Evolutionary conservation across 176 grass and related monocot species (phyloP), one percentile per base, ranked within the genome.

Genomic region (Rhynchospora tenuis): DNA sequence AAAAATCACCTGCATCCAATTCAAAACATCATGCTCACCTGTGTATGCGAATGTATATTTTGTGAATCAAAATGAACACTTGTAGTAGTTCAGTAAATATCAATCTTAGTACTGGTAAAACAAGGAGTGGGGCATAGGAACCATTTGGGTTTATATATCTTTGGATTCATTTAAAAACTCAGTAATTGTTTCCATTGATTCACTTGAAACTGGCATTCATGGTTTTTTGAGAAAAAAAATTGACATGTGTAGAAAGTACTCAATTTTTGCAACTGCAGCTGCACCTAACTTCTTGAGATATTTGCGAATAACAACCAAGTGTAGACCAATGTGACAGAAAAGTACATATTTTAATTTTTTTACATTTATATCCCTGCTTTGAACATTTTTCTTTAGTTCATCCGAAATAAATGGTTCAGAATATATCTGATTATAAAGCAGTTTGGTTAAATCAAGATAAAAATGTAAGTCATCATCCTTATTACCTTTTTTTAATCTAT

Each of bases 1-100:
- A 56, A 89, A 58, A 88, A 90, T 58, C 80, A 98, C 95, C 95
- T 98, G 81, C 61, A 86, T 82, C 43, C 73, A 70, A 90, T 87
- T 61, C 16, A 45, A 56, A 64, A 29, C 16, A 12, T 20, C 42
- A 79, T n/a, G 10, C 9, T 77, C 2, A 51, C 42, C 14, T 71
- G 0, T 42, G 16, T 26, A 13, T 59, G 59, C 48, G 13, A 26
- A 38, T 48, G 5, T 38, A 38, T 38, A 38, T 38, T 38, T 69
- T n/a, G 45, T 1, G n/a, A 55, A 67, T 9, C 48, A 51, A 65
- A 83, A 83, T n/a, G 22, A 69, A 69, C 16, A 45, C 38, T 72
- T 9, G 33, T 38, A 38, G 5, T 38, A 4, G 33, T 38, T 38
- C 5, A 38, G 33, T 38, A 4, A 4, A 4, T 38, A 4, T 4